phyloP scores from a whole-genome alignment of 2,329 filamentous ascomycete species.

The Scopulariopsis brevicaulis region DNA sequence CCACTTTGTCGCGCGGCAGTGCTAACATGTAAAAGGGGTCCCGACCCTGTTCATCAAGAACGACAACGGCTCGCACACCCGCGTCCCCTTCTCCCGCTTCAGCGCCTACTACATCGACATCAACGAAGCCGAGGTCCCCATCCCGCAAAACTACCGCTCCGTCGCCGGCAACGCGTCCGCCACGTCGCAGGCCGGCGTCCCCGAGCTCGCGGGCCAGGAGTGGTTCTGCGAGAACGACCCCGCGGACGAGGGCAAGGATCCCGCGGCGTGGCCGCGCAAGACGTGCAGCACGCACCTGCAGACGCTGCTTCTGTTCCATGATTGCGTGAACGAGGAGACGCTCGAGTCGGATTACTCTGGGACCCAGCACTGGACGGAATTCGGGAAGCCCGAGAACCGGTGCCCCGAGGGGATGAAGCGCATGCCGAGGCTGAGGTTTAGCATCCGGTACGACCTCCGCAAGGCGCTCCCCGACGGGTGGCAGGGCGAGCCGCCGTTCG shows the following conservation, averaged over 20 bases:
- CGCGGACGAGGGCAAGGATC: conserved; percentile 9
- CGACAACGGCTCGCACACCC: conserved; percentile 18
- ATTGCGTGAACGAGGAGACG: conserved; percentile 13
- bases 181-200: conserved; percentile 11
- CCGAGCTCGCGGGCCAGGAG: conserved; percentile 10
- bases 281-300: conserved; percentile 17
- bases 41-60: conserved; percentile 25
- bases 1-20: background rate
- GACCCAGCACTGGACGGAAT: conserved; percentile 1
- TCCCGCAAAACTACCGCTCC: conserved; percentile 29
- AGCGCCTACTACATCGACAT: conserved; percentile 32
- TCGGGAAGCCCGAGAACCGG: background rate
- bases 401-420: conserved; percentile 30
- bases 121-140: conserved; percentile 27
- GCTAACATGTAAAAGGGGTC: conserved; percentile 14
- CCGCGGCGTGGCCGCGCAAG: conserved; percentile 15
- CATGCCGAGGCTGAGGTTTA: conserved; percentile 34
- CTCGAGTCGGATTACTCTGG: conserved; percentile 12
- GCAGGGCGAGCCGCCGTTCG: conserved; percentile 27
- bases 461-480: conserved; percentile 29
- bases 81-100: conserved; percentile 19
- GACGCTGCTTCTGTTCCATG: conserved; percentile 13
- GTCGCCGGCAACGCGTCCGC: conserved; percentile 26
- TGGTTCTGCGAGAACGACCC: conserved; percentile 19
- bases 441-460: conserved; percentile 32